Base-by-base conservation (phyloP, 768 basidiomycete genomes). In the Kwoniella sp. region DNA sequence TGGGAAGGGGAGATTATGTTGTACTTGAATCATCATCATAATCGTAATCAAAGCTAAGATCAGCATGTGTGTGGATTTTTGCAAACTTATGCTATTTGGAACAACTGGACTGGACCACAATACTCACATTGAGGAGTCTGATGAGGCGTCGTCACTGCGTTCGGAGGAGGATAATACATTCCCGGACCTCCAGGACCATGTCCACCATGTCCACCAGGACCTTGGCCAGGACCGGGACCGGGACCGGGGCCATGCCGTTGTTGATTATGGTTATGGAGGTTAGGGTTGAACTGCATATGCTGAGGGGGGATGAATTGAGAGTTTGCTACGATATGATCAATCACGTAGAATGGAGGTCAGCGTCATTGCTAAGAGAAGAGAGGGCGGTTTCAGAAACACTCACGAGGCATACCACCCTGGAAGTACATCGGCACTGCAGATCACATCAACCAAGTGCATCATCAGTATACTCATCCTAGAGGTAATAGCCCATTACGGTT, bases 41-140 rank as follows among this genome's bases (percentile, higher is more conserved):
- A n/a, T n/a, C n/a, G n/a, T n/a, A n/a, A n/a, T n/a, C n/a, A n/a
- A n/a, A n/a, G n/a, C n/a, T 10, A 22, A 19, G 48, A 49, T 24
- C 22, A 49, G 48, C 48, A 47, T 47, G 19, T 7, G 46, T 17
- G 5, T 22, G 6, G 15, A 5, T 19, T 17, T 7, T 22, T 47
- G 19, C 46, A 7, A 47, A 47, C 6, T 47, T 5, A 17, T 47
- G 8, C 19, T 22, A 5, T 47, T 9, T 27, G 22, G 1, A 44
- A 19, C n/a, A n/a, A n/a, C n/a, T n/a, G n/a, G n/a, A n/a, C n/a
- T n/a, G n/a, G n/a, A n/a, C 33, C 19, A 40, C 8, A 24, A 4
- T 17, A 70, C 74, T 60, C 62, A 76, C 74, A 58, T 25, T 76
- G 74, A 37, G 74, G 74, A 0, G 74, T 76, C 48, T 76, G 74